Evolutionary conservation across 2,329 filamentous ascomycete species (phyloP), one percentile per base, ranked within the genome.

Genomic region (Beauveria australis): DNA sequence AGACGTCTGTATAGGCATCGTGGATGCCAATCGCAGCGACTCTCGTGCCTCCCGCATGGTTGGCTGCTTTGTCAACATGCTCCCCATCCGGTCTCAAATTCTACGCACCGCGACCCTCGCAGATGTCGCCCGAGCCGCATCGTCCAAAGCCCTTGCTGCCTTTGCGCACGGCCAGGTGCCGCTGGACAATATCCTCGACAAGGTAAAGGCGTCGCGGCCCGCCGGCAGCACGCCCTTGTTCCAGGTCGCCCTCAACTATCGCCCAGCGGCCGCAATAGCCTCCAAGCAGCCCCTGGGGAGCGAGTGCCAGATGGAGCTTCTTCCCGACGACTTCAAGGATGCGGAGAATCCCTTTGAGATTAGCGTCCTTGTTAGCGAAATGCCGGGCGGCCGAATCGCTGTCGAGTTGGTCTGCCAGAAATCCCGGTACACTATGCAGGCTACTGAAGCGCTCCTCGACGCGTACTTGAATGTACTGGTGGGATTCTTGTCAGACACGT

Each of bases 21-120:
- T 74, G 0, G 79, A 83, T 65, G 76, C 76, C 1, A 76, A 76
- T 5, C 73, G 68, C 22, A 75, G 74, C 0, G 74, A 79, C 1
- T 61, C 59, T 12, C 62, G 70, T 1, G 59, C 72, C 2, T 61
- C 67, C 8, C 59, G 65, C 1, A 79, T 67, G 3, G 66, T 83
- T 1, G 81, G 81, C 1, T 67, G 75, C 47, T 77, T 78, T 46
- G 61, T 83, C 2, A 83, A 84, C 61, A 65, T 82, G 0, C 67
- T 84, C 0, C 74, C 81, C 2, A 52, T 83, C 1, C 70, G 71
- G 1, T 75, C 81, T 61, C 66, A 5, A 66, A 67, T 60, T 63
- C n/a, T 16, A 4, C 9, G 9, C 48, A 7, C 9, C 18, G 48
- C 48, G 1, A 52, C 28, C n/a, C 48, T 52, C 18, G 63, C 67